Conservation (phyloP, 257 asterid species). For the Avicennia marina region DNA sequence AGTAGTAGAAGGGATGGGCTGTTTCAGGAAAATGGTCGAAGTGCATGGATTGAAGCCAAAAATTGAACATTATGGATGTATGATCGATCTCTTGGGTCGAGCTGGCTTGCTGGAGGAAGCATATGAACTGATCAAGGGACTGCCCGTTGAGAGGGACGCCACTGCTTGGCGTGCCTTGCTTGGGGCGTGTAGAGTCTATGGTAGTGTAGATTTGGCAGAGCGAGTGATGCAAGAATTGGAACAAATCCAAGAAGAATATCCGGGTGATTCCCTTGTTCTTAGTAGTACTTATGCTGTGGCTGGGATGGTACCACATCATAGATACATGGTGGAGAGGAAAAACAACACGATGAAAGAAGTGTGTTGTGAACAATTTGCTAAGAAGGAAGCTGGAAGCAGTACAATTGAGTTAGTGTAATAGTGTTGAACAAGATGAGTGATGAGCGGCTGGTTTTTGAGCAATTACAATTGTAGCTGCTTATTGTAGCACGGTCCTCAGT, state of each 20-base stretch:
- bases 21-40: conserved; percentile 48
- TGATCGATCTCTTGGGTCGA: conserved; percentile 60
- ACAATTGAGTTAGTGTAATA: conserved; percentile 11
- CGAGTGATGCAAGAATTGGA: conserved; percentile 38
- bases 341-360: conserved; percentile 22
- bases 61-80: conserved; percentile 64
- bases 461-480: too few species aligned
- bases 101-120: conserved; percentile 60
- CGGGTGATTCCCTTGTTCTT: conserved; percentile 41
- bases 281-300: conserved; percentile 40
- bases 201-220: too few species aligned
- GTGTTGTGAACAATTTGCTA: conserved; percentile 12
- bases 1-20: conserved; percentile 41
- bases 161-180: conserved; percentile 65
- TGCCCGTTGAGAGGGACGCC: conserved; percentile 43
- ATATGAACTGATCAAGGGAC: conserved; percentile 34
- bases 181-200: conserved; percentile 59
- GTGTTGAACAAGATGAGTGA: background rate
- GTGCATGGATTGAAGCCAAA: conserved; percentile 37
- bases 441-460: too few species aligned
- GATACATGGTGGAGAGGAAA: too few species aligned
- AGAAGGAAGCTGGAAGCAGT: conserved; percentile 55
- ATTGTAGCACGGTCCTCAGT: too few species aligned
- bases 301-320: too few species aligned
- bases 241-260: conserved; percentile 32